Evolutionary conservation across 192 early-diverging fungal genomes (phyloP).

Genomic region (Pilaira anomala): DNA sequence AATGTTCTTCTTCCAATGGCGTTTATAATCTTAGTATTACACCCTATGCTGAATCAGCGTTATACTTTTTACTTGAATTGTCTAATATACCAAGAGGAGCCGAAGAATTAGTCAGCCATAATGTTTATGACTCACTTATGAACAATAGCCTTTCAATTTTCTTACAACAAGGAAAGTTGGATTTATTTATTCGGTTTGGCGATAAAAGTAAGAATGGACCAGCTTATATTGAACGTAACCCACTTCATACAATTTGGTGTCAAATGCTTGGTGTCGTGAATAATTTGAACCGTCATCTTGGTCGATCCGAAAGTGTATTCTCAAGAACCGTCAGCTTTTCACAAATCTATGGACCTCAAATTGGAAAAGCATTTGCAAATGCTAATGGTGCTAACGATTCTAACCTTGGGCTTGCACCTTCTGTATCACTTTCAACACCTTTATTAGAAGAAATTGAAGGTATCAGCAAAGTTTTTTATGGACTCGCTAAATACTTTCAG

Average conservation of each 20-base stretch:
- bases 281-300: slow-evolving; percentile 40
- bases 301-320: slow-evolving; percentile 33
- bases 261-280: slow-evolving; percentile 47
- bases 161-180: slow-evolving; percentile 37
- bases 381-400: slow-evolving; percentile 15
- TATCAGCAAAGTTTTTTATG: slow-evolving; percentile 50
- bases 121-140: slow-evolving; percentile 39
- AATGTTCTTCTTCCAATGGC: background rate
- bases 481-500: slow-evolving; percentile 36
- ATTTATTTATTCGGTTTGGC: slow-evolving; percentile 33
- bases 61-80: slow-evolving; percentile 41
- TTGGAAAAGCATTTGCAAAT: slow-evolving; percentile 35
- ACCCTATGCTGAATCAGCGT: slow-evolving; percentile 43
- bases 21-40: slow-evolving; percentile 19
- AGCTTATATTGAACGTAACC: slow-evolving; percentile 21
- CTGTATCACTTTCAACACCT: slow-evolving; percentile 36
- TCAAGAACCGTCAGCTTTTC: slow-evolving; percentile 45
- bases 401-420: slow-evolving; percentile 6
- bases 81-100: slow-evolving; percentile 43
- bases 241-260: slow-evolving; percentile 51
- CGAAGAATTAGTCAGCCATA: slow-evolving; percentile 29
- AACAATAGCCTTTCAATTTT: slow-evolving; percentile 41
- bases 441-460: slow-evolving; percentile 51
- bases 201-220: slow-evolving; percentile 26
- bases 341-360: slow-evolving; percentile 43